Conservation (phyloP, 768 basidiomycete genomes). For the Tricholomella constricta region DNA sequence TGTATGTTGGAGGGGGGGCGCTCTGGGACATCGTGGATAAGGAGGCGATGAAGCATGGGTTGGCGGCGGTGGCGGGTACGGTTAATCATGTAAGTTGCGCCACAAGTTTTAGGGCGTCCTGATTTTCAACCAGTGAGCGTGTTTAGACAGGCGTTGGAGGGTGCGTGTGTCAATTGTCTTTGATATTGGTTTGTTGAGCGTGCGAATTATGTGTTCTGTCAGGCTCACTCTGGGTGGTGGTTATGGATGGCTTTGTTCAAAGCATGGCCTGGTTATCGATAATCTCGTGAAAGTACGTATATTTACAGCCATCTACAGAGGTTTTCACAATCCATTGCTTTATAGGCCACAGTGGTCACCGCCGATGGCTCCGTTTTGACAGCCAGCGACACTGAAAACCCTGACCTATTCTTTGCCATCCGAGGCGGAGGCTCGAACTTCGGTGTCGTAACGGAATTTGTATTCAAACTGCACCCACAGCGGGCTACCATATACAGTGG, state of each 20-base stretch:
- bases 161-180: constrained; percentile 25
- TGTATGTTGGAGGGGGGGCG: constrained; percentile 40
- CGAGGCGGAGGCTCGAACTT: constrained; percentile 57
- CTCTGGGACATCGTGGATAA: constrained; percentile 41
- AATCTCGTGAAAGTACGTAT: constrained; percentile 45
- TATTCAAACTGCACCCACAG: constrained; percentile 49
- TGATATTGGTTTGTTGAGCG: too few relatives aligned
- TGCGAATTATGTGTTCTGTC: too few relatives aligned
- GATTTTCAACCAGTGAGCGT: neutral
- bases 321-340: neutral
- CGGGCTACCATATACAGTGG: constrained; percentile 49
- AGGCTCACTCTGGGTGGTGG: constrained; percentile 57
- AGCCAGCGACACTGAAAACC: constrained; percentile 37
- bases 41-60: constrained; percentile 35
- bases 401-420: constrained; percentile 56
- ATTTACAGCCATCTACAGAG: too few relatives aligned
- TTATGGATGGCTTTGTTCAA: constrained; percentile 50
- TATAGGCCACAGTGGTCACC: constrained; percentile 19
- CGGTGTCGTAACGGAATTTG: constrained; percentile 57
- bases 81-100: constrained; percentile 52
- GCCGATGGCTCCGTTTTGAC: constrained; percentile 13
- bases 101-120: neutral
- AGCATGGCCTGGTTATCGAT: constrained; percentile 48
- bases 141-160: constrained; percentile 53
- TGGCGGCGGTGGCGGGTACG: constrained; percentile 39